Conservation (phyloP, 805 yeast species). For the Saccharomycopsis sp. region DNA sequence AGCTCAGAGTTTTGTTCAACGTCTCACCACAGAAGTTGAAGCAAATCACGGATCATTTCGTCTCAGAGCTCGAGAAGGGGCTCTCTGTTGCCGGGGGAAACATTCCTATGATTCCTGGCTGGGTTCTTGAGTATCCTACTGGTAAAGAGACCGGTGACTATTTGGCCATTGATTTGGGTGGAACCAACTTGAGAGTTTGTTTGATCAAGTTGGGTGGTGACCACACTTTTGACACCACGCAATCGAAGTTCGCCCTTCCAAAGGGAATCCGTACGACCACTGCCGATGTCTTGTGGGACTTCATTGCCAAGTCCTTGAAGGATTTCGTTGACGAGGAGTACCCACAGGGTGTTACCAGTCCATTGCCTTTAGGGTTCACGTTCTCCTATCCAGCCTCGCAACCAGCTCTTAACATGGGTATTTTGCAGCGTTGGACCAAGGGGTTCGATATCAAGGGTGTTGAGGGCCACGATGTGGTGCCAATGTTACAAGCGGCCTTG, state of each 20-base stretch:
- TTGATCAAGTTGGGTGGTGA: constrained; percentile 78
- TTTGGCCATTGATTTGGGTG: constrained; percentile 94
- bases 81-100: constrained; percentile 68
- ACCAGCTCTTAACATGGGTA: constrained; percentile 74
- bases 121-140: constrained; percentile 92
- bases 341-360: constrained; percentile 52
- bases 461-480: constrained; percentile 92
- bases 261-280: constrained; percentile 68
- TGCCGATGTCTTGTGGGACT: constrained; percentile 72
- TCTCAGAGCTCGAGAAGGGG: constrained; percentile 76
- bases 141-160: constrained; percentile 88
- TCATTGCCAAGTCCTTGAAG: constrained; percentile 77
- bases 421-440: constrained; percentile 94
- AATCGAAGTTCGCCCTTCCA: constrained; percentile 81
- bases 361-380: constrained; percentile 84
- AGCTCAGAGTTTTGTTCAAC: constrained; percentile 55
- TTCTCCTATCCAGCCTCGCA: constrained; percentile 90
- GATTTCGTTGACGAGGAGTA: constrained; percentile 59
- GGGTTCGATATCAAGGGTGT: constrained; percentile 92
- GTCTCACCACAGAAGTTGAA: constrained; percentile 55
- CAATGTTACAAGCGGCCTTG: constrained; percentile 77
- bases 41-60: constrained; percentile 68
- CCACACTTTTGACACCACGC: constrained; percentile 77
- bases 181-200: constrained; percentile 92
- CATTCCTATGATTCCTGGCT: constrained; percentile 95